Evolutionary conservation across 106 monocot genomes (phyloP), one percentile per base, ranked within the genome.

Genomic region (Acorus gramineus): DNA sequence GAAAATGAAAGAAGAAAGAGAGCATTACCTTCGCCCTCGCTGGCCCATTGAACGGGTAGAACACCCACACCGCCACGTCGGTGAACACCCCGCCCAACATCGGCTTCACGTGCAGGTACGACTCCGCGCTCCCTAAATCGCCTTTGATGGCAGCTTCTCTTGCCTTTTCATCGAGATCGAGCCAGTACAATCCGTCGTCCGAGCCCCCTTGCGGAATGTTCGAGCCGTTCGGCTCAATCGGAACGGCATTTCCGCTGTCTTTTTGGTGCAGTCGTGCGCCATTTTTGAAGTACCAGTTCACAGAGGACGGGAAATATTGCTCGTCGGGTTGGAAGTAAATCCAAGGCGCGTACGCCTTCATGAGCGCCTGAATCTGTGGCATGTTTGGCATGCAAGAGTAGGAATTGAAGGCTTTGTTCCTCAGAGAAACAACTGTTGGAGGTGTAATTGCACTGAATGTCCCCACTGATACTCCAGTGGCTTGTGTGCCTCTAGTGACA

Each of bases 1-100:
- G 28, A 28, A 28, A 28, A 28, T 28, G 28, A 28, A 28, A 28
- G 28, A 28, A 28, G 28, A 28, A 28, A 28, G 28, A 28, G 28
- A 77, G 42, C 28, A 8, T 56, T 12, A 86, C 71, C 61, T 84
- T 84, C 0, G 81, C 89, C 69, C 56, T 83, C 3, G 75, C 86
- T 0, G 75, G 71, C 1, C 94, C 94, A 14, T 94, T 94, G 80
- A 94, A 94, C 5, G 94, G 90, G 75, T 76, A 90, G 70, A 89
- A 94, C 28, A 94, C 28, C 89, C 94, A 94, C 1, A 80, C 47
- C 4, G 71, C 89, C 0, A 94, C 28, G 44, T 94, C 94, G 2
- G 94, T 94, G 77, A 71, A 73, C 7, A 82, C 82, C 5, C 58
- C 90, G 0, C 90, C 90, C 5, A 82, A 68, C 79, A 78, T 77